Conservation (phyloP, 2,329 filamentous ascomycete species). For the Diaporthe sp. region DNA sequence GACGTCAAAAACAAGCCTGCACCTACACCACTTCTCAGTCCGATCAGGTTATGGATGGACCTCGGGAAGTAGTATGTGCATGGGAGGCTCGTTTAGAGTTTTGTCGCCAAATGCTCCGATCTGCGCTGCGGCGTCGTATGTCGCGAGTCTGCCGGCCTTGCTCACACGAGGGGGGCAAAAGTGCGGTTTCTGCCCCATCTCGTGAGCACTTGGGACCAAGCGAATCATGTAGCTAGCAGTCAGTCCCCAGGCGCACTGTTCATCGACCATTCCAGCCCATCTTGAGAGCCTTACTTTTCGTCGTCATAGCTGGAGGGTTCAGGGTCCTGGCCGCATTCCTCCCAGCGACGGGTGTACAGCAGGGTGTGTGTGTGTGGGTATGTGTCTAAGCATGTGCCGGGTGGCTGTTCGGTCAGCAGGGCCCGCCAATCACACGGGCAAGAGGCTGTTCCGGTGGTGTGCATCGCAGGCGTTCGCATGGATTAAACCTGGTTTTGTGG, state of each 20-base stretch:
- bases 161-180: conserved; percentile 6
- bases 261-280: background rate
- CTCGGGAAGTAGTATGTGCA: too few species aligned
- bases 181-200: background rate
- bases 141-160: background rate
- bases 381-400: conserved; percentile 1
- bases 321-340: conserved; percentile 1
- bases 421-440: conserved; percentile 5
- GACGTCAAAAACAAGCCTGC: conserved; percentile 19
- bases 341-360: background rate
- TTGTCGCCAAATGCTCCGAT: background rate
- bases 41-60: background rate
- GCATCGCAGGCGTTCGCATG: conserved; percentile 23
- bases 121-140: background rate
- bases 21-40: background rate
- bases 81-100: conserved; percentile 26
- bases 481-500: conserved; percentile 26
- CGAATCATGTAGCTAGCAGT: background rate
- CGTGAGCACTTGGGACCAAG: background rate
- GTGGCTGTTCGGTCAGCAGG: conserved; percentile 25
- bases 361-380: background rate
- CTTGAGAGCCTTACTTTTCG: background rate
- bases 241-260: background rate
- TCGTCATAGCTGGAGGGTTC: conserved; percentile 15
- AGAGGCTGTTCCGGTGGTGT: conserved; percentile 1